phyloP scores from a whole-genome alignment of 2,329 filamentous ascomycete species.

The Fusarium siculi region DNA sequence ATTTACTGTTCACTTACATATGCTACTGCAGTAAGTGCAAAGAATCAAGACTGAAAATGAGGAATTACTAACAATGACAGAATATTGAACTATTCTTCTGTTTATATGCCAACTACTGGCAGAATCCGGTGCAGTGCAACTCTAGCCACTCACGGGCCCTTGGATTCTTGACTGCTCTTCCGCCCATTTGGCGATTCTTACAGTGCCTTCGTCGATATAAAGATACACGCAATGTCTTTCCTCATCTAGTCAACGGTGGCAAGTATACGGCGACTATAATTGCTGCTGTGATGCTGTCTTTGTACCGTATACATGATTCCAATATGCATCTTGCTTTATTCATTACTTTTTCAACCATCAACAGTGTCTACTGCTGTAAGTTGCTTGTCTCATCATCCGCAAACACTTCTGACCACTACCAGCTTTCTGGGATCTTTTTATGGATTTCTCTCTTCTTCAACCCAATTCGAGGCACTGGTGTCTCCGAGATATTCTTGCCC shows the following conservation, averaged over 20 bases:
- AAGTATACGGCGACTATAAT: constrained; percentile 91
- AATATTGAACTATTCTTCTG: constrained; percentile 96
- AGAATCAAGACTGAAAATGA: not conserved
- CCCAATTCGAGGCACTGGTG: constrained; percentile 73
- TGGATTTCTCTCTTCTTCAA: constrained; percentile 96
- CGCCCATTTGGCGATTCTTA: constrained; percentile 88
- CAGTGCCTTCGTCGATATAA: constrained; percentile 91
- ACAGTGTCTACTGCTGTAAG: constrained; percentile 83
- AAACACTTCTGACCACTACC: constrained; percentile 1
- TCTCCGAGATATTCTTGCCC: constrained; percentile 81
- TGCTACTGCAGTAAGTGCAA: constrained; percentile 76
- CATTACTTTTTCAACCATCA: constrained; percentile 82
- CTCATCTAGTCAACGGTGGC: constrained; percentile 89
- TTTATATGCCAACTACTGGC: constrained; percentile 84
- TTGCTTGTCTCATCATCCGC: constrained; percentile 16
- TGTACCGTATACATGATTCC: constrained; percentile 80
- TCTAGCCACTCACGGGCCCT: constrained; percentile 84
- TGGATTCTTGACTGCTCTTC: constrained; percentile 85
- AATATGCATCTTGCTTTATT: constrained; percentile 73
- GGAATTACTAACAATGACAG: constrained; percentile 53
- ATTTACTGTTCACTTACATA: constrained; percentile 98
- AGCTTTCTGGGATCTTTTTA: constrained; percentile 92
- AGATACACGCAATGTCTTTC: constrained; percentile 88
- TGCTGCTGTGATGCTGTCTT: constrained; percentile 79
- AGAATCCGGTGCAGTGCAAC: constrained; percentile 80